Evolutionary conservation across 495 filamentous ascomycete genomes (phyloP).

Genomic region (Podospora comata): DNA sequence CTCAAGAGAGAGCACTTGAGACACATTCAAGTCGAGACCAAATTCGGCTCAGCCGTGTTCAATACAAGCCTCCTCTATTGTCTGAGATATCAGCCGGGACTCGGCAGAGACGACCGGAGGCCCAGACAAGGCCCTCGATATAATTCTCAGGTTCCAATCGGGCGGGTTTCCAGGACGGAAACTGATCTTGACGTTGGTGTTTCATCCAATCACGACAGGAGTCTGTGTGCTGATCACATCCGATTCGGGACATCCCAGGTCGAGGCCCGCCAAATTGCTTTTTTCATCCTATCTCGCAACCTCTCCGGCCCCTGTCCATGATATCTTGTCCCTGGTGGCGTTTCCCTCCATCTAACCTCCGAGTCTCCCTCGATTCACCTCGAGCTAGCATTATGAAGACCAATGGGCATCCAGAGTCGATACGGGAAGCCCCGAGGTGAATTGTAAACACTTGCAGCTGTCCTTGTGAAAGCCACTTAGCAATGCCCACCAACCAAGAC

Average conservation of each 20-base stretch:
- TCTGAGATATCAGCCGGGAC: background rate
- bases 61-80: background rate
- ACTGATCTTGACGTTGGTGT: background rate
- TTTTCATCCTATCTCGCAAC: background rate
- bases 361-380: background rate
- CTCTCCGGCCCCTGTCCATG: background rate
- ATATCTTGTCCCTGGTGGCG: background rate
- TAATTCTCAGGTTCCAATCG: background rate
- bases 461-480: background rate
- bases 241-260: background rate
- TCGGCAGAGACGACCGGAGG: background rate
- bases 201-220: background rate
- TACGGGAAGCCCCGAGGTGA: background rate
- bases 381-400: background rate
- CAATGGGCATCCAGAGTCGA: background rate
- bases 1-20: background rate
- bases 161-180: background rate
- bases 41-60: background rate
- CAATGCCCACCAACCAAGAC: background rate
- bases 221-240: background rate
- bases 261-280: background rate
- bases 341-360: background rate
- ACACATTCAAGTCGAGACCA: background rate
- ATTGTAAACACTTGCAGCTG: background rate
- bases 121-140: background rate